Base-by-base conservation (phyloP, 495 filamentous ascomycete species). In the Coniosporium apollinis region DNA sequence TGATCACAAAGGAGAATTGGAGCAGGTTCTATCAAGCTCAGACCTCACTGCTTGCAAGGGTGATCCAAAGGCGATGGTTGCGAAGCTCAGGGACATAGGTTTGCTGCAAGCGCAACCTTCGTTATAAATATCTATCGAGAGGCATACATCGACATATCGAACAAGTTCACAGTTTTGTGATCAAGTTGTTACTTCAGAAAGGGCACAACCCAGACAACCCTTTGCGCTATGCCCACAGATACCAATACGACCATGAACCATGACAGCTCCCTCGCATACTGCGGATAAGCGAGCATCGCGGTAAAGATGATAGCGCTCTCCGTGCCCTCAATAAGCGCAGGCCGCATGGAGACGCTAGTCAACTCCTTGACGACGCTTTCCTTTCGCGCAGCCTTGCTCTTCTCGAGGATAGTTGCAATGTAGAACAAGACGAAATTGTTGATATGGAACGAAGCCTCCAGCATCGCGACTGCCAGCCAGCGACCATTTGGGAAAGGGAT, bases 341-440 rank as follows among this genome's bases (percentile, higher is more conserved):
- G 54, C 28, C 41, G 34, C 53, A 56, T 55, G 20, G 40, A 36
- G 1, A 57, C 37, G 31, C 53, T 57, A 0, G 54, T 57, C 37
- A 54, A 36, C 38, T 62, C 57, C 30, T 50, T 49, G 5, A 29
- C 24, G 6, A 3, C 31, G 10, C 19, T 22, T 8, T 22, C 34
- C 13, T 25, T 36, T 2, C 2, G 4, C 14, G 28, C 24, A 3
- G 28, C 14, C 4, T 11, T 19, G 5, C 18, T 15, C 28, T 51
- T 56, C 35, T 49, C 52, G 0, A 42, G 30, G 7, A 55, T 19
- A 7, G 50, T 51, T 13, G 48, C 51, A 22, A 49, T 18, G 28
- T 55, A 58, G 34, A 58, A 58, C 19, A 58, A 35, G 4, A 58
- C 47, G 42, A 58, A 58, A 33, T 58, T 58, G 35, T 56, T 58